Evolutionary conservation across 495 filamentous ascomycete genomes (phyloP).

Genomic region (Sordaria brevicollis): DNA sequence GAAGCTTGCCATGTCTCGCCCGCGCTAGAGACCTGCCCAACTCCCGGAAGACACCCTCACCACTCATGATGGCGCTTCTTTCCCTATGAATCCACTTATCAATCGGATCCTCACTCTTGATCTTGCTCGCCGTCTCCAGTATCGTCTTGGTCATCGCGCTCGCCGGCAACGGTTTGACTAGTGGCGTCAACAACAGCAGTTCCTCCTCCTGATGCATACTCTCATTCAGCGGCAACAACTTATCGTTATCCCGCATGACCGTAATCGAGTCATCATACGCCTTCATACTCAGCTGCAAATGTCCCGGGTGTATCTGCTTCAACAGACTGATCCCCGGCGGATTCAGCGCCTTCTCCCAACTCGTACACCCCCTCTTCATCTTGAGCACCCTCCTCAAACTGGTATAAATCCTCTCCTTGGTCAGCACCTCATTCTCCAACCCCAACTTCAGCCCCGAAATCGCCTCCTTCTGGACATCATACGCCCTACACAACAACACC

Average conservation of each 20-base stretch:
- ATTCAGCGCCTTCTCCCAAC: conserved; percentile 74
- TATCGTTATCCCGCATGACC: conserved; percentile 72
- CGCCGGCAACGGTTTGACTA: conserved; percentile 78
- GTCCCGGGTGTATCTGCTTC: conserved; percentile 67
- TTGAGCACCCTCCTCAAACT: conserved; percentile 63
- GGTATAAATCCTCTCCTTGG: conserved; percentile 59
- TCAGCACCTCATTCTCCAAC: conserved; percentile 75
- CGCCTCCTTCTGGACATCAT: conserved; percentile 76
- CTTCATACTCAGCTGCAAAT: conserved; percentile 65
- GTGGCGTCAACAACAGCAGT: conserved; percentile 67
- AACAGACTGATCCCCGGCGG: conserved; percentile 62
- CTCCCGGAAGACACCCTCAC: conserved; percentile 79
- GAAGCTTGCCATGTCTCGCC: conserved; percentile 66
- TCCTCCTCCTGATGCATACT: conserved; percentile 74
- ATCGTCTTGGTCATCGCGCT: conserved; percentile 56
- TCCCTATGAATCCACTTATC: conserved; percentile 45
- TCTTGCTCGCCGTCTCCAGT: conserved; percentile 36
- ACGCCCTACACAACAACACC: conserved; percentile 74
- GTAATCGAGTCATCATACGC: conserved; percentile 83
- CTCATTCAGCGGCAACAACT: conserved; percentile 65
- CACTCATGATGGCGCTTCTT: conserved; percentile 68
- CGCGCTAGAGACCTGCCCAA: conserved; percentile 71
- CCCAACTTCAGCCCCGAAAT: conserved; percentile 76
- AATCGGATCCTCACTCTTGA: conserved; percentile 29
- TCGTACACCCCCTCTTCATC: conserved; percentile 68